Percentiles rank a stretch among this genome's conserved stretches.
Conservation (phyloP, 129 eudicot species). For the Escallonia rubra region DNA sequence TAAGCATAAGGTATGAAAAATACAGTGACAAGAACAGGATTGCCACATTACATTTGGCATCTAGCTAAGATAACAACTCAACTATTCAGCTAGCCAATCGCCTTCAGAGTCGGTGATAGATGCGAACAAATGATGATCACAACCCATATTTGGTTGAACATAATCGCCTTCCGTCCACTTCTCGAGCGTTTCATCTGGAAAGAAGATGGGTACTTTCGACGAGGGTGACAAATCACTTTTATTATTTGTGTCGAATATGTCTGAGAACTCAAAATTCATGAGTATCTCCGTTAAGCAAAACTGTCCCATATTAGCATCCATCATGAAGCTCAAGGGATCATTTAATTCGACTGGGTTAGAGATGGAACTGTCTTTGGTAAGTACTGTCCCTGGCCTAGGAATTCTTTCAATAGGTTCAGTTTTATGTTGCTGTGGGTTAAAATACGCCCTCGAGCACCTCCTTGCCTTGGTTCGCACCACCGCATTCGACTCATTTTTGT, state of each 20-base stretch:
- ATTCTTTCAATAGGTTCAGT: neutral
- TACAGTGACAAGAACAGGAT: too few relatives aligned
- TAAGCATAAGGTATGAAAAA: too few relatives aligned
- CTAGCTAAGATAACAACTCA: neutral
- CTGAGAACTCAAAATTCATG: conserved; percentile 14
- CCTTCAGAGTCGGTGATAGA: conserved; percentile 26
- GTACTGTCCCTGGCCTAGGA: neutral
- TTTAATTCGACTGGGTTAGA: conserved; percentile 1
- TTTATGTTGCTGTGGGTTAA: conserved; percentile 18
- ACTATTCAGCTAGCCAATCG: conserved; percentile 23
- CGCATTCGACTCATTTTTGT: conserved; percentile 1
- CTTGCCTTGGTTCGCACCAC: conserved; percentile 26
- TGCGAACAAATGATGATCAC: conserved; percentile 1
- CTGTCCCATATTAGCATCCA: conserved; percentile 9
- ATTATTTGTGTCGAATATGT: neutral
- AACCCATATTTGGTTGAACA: too few relatives aligned
- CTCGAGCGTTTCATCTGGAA: conserved; percentile 22
- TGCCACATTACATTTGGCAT: too few relatives aligned
- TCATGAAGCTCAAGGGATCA: conserved; percentile 17
- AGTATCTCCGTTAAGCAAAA: conserved; percentile 14
- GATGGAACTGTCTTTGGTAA: neutral
- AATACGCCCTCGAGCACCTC: conserved; percentile 25
- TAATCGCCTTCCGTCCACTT: neutral
- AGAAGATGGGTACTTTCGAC: conserved; percentile 9
- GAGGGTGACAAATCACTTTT: conserved; percentile 10